These are phyloP conservation scores for Collybiopsis luxurians DNA, from an alignment of 768 basidiomycete genomes.

Conservation along the genomic window DNA sequence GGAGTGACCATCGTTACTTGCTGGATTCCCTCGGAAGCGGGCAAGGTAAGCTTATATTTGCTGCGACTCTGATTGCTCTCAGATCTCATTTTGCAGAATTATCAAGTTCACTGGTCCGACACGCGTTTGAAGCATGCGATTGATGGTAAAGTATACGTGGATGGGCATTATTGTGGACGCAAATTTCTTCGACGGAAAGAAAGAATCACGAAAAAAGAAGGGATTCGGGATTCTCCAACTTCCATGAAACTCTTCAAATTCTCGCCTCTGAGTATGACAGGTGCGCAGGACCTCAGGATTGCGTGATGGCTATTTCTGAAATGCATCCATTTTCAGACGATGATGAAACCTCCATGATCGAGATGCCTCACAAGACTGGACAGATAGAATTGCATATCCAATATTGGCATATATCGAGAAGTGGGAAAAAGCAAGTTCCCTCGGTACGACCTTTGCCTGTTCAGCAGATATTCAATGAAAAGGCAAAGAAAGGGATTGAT, in stretches of 20 bases:
- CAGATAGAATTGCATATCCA: neutral
- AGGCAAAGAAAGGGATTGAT: neutral
- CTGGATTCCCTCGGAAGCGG: neutral
- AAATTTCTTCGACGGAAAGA: neutral
- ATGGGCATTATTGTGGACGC: neutral
- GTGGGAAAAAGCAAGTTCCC: too few relatives aligned
- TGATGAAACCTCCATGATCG: neutral
- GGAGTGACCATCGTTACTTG: neutral
- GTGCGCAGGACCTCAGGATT: neutral
- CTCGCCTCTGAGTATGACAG: neutral
- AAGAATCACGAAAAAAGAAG: neutral
- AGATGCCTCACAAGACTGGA: neutral
- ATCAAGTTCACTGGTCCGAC: neutral
- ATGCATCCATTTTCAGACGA: neutral
- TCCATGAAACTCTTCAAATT: neutral
- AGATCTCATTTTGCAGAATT: neutral
- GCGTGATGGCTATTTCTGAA: too few relatives aligned
- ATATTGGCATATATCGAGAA: neutral
- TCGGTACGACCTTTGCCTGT: neutral
- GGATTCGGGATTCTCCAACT: neutral
- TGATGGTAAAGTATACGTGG: neutral
- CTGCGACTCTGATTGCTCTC: too few relatives aligned
- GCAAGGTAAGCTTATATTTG: neutral
- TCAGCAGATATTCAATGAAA: neutral
- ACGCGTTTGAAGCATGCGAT: neutral